These are phyloP conservation scores for Tolypocladium tropicale DNA, from an alignment of 2,329 filamentous ascomycete species.

Conservation along the genomic window DNA sequence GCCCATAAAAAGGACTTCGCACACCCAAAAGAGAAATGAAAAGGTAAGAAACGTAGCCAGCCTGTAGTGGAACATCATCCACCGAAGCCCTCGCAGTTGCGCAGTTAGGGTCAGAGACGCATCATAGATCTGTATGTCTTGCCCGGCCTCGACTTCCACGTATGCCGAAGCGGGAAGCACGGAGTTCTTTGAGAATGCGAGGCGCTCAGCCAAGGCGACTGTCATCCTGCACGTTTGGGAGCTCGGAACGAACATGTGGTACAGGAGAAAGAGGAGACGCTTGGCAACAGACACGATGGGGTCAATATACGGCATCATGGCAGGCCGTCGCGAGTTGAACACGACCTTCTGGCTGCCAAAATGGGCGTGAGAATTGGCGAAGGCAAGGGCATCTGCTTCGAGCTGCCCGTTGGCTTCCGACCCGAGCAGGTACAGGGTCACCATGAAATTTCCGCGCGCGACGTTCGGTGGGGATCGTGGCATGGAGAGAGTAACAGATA, in stretches of 20 bases:
- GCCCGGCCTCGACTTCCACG: constrained; percentile 58
- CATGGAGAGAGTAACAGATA: constrained; percentile 63
- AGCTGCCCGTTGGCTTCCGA: constrained; percentile 18
- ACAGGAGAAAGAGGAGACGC: constrained; percentile 53
- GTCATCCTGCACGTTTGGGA: constrained; percentile 53
- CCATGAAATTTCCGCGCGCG: constrained; percentile 86
- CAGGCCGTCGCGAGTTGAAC: constrained; percentile 59
- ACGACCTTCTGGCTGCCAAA: constrained; percentile 33
- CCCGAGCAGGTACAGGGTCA: constrained; percentile 62
- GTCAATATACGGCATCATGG: constrained; percentile 71
- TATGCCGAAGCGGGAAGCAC: constrained; percentile 35
- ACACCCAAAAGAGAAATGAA: constrained; percentile 63
- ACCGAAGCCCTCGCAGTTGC: constrained; percentile 64
- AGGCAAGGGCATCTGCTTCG: constrained; percentile 14
- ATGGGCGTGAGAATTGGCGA: constrained; percentile 20
- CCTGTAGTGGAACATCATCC: constrained; percentile 80
- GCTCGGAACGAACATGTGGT: constrained; percentile 57
- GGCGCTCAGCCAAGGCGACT: constrained; percentile 62
- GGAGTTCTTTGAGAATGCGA: constrained; percentile 46
- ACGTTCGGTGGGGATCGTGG: constrained; percentile 71
- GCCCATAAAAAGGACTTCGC: constrained; percentile 58
- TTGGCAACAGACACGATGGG: constrained; percentile 53
- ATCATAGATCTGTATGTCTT: constrained; percentile 66
- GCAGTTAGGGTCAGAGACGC: constrained; percentile 61
- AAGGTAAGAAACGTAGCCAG: constrained; percentile 59